These are phyloP conservation scores for Acanthamoeba healyi DNA, from an alignment of 208 protist species.

Conservation along the genomic window DNA sequence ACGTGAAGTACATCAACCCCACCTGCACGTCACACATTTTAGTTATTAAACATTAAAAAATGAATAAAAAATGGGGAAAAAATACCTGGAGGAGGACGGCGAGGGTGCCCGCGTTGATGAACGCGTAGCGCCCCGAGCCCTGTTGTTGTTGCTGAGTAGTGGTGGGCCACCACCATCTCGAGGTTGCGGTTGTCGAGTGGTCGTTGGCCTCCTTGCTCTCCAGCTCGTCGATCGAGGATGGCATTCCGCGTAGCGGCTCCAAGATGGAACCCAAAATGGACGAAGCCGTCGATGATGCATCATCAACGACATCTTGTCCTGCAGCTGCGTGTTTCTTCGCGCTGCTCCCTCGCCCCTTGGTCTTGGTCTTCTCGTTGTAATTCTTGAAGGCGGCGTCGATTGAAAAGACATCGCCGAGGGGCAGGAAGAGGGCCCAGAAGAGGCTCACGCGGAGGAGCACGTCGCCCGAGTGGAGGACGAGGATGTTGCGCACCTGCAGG, in stretches of 20 bases:
- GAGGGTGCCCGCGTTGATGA: slow-evolving; percentile 10
- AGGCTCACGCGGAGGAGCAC: slow-evolving; percentile 26
- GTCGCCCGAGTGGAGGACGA: slow-evolving; percentile 64
- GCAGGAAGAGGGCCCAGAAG: slow-evolving; percentile 66
- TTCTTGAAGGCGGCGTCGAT: slow-evolving; percentile 42
- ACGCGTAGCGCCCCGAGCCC: neutral
- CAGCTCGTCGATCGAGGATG: neutral
- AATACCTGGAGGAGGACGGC: neutral
- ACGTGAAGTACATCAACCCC: slow-evolving; percentile 72
- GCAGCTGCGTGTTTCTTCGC: neutral
- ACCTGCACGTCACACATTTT: neutral
- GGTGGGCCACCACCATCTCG: neutral
- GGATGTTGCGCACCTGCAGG: slow-evolving; percentile 54
- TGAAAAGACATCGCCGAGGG: slow-evolving; percentile 40
- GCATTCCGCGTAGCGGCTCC: neutral
- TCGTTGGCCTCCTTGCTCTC: slow-evolving; percentile 33
- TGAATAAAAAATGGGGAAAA: neutral
- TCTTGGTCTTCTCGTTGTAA: too few species aligned
- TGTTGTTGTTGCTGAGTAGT: neutral
- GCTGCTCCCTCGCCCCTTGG: too few species aligned
- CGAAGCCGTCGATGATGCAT: neutral
- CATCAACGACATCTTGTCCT: neutral
- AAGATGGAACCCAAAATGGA: neutral
- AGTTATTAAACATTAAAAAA: neutral
- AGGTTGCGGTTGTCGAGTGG: neutral